Conservation (phyloP, 306 rosid species). For the Citrullus colocynthis region DNA sequence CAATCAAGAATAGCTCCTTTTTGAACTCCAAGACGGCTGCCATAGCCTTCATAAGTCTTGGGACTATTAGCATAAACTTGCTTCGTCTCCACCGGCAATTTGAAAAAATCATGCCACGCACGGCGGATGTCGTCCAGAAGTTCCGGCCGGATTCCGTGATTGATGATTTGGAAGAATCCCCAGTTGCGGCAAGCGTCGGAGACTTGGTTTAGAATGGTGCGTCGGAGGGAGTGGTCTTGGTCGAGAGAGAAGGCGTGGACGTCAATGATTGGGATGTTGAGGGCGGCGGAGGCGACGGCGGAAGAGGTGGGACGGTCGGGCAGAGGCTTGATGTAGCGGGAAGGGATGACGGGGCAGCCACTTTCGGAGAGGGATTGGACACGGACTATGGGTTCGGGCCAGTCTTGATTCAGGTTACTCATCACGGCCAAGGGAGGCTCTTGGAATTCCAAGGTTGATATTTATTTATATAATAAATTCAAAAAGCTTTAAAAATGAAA, state of each 20-base stretch:
- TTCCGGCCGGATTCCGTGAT: conserved; percentile 47
- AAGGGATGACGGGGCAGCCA: conserved; percentile 31
- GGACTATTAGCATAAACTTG: conserved; percentile 61
- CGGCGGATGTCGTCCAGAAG: conserved; percentile 37
- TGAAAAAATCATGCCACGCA: conserved; percentile 55
- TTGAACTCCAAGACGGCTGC: conserved; percentile 62
- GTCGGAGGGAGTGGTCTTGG: not conserved
- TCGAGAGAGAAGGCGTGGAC: conserved; percentile 15
- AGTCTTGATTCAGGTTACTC: conserved; percentile 30
- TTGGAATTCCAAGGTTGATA: conserved; percentile 12
- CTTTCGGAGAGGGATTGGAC: conserved; percentile 68
- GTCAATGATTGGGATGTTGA: conserved; percentile 65
- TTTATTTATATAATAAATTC: not conserved
- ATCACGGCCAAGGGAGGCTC: conserved; percentile 2
- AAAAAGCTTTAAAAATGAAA: not conserved
- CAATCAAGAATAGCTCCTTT: conserved; percentile 83
- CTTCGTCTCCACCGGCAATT: conserved; percentile 49
- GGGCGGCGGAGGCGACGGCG: not conserved
- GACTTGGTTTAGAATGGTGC: conserved; percentile 18
- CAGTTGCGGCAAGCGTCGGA: conserved; percentile 52
- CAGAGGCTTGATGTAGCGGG: conserved; percentile 55
- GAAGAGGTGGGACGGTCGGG: conserved; percentile 24
- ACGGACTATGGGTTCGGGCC: conserved; percentile 85
- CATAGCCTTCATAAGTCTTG: conserved; percentile 76
- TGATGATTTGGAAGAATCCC: conserved; percentile 67